Conservation (phyloP, 345 rosid genomes). For the Luvunga scandens region DNA sequence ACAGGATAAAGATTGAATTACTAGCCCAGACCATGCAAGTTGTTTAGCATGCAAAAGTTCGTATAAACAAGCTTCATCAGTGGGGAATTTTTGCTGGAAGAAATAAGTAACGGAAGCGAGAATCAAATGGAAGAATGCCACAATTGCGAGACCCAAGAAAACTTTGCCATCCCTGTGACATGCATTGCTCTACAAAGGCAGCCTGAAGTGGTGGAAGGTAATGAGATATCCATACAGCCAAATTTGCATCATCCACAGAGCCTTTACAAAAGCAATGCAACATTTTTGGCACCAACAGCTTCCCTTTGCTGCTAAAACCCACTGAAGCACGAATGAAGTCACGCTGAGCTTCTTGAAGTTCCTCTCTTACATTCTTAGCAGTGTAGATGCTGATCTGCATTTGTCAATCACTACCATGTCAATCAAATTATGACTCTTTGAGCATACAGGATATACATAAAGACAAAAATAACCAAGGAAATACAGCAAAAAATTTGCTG, state of each 20-base stretch:
- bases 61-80: constrained; percentile 18
- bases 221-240: constrained; percentile 81
- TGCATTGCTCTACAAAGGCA: constrained; percentile 76
- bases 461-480: neutral
- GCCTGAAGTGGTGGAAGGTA: constrained; percentile 77
- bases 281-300: constrained; percentile 80
- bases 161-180: constrained; percentile 63
- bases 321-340: constrained; percentile 77
- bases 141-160: constrained; percentile 72
- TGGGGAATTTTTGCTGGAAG: constrained; percentile 40
- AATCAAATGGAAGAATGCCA: constrained; percentile 70
- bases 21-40: neutral
- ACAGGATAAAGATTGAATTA: too few species aligned
- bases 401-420: neutral
- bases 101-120: constrained; percentile 80
- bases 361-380: constrained; percentile 59
- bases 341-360: constrained; percentile 76
- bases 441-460: neutral
- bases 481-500: neutral
- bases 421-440: neutral
- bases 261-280: constrained; percentile 73
- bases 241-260: constrained; percentile 62
- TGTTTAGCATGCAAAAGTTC: neutral
- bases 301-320: constrained; percentile 83
- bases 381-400: constrained; percentile 77